Conservation (phyloP, 116 monocot species). For the Zostera marina region DNA sequence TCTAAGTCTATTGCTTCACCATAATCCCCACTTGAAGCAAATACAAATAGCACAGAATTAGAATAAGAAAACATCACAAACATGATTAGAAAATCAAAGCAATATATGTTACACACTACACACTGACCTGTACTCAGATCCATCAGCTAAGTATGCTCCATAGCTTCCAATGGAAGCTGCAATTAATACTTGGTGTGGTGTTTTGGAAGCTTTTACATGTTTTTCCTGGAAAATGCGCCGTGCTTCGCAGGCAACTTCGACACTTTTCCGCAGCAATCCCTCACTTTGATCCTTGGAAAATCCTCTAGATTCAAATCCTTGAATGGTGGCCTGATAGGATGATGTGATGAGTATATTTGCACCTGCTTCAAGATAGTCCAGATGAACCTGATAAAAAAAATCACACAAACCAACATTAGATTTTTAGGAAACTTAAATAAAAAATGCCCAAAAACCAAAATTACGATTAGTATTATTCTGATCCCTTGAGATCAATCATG, state of each 20-base stretch:
- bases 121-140: slow-evolving; percentile 25
- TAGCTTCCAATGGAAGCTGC: slow-evolving; percentile 30
- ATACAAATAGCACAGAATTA: neutral
- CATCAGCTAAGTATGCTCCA: slow-evolving; percentile 28
- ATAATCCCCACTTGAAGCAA: slow-evolving; percentile 61
- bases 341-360: slow-evolving; percentile 58
- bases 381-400: slow-evolving; percentile 47
- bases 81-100: neutral
- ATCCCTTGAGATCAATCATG: no score
- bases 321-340: slow-evolving; percentile 78
- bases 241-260: slow-evolving; percentile 60
- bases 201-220: neutral
- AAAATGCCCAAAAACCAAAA: no score
- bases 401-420: neutral
- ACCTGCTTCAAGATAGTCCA: slow-evolving; percentile 81
- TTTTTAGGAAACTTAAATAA: neutral
- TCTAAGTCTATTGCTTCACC: slow-evolving; percentile 44
- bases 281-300: slow-evolving; percentile 50
- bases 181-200: slow-evolving; percentile 10
- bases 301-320: slow-evolving; percentile 53
- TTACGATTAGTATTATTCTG: no score
- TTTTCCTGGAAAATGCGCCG: slow-evolving; percentile 30
- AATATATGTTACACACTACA: no score
- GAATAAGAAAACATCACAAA: neutral
- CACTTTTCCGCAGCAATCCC: slow-evolving; percentile 47